phyloP scores from a whole-genome alignment of 2,329 filamentous ascomycete genomes.

The Pseudodiploospora longispora region DNA sequence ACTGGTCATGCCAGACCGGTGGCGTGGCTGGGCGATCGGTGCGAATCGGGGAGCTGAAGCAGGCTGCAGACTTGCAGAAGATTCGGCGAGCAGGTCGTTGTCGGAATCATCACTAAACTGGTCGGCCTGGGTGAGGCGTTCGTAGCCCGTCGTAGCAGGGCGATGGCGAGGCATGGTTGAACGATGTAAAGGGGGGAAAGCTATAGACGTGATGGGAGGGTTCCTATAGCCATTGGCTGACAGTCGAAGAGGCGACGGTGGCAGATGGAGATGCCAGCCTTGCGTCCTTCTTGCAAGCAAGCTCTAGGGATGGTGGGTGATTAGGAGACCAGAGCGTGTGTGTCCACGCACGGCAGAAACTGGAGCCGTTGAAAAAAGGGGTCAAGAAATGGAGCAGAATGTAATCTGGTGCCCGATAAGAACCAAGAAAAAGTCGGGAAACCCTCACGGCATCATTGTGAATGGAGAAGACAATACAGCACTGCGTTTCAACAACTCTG shows the following conservation, averaged over 20 bases:
- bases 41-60: conserved; percentile 55
- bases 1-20: conserved; percentile 52
- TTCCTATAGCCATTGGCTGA: too few species aligned
- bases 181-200: neutral
- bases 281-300: too few species aligned
- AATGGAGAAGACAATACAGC: neutral
- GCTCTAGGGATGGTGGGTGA: too few species aligned
- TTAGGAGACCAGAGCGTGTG: too few species aligned
- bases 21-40: conserved; percentile 52
- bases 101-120: conserved; percentile 66
- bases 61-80: conserved; percentile 48
- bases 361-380: too few species aligned
- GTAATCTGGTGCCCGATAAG: too few species aligned
- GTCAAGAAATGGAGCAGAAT: too few species aligned
- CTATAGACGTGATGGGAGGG: neutral
- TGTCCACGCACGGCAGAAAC: too few species aligned
- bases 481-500: too few species aligned
- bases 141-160: conserved; percentile 73
- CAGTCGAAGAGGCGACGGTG: too few species aligned
- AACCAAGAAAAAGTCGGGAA: too few species aligned
- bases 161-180: conserved; percentile 56
- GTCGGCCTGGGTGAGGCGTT: conserved; percentile 75
- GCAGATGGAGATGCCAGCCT: too few species aligned
- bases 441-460: conserved; percentile 1
- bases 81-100: conserved; percentile 48